Conservation (phyloP, 2,329 filamentous ascomycete genomes). For the Blastomyces emzantsi region DNA sequence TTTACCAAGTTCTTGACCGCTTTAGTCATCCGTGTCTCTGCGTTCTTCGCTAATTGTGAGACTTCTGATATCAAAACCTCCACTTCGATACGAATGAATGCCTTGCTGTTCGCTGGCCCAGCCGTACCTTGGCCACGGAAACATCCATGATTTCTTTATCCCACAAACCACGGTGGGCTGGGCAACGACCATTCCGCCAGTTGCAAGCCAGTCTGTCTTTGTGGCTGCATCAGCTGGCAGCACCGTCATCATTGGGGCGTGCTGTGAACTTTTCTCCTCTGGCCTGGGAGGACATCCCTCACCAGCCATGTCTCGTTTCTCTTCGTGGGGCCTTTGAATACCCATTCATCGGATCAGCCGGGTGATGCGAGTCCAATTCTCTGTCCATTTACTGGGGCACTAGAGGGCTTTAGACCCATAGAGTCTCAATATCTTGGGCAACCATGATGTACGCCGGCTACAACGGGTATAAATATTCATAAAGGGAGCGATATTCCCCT, state of each 20-base stretch:
- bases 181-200: neutral
- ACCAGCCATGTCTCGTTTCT: neutral
- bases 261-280: neutral
- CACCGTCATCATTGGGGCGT: neutral
- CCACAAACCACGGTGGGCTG: neutral
- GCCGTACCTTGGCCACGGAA: neutral
- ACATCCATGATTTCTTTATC: neutral
- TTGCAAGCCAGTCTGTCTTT: neutral
- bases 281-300: neutral
- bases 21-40: neutral
- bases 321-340: neutral
- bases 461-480: neutral
- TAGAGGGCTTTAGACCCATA: too few relatives aligned
- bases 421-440: neutral
- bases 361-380: neutral
- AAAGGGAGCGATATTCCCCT: neutral
- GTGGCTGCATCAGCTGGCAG: neutral
- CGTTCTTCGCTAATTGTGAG: neutral
- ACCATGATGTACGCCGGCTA: neutral
- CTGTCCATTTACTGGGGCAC: neutral
- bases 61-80: conserved; percentile 3
- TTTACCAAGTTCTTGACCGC: neutral
- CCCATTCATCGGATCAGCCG: neutral
- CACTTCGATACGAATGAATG: neutral
- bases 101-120: neutral